Base-by-base conservation (phyloP, 225 moss, liverwort and hornwort species). In the Rhytidiadelphus loreus region DNA sequence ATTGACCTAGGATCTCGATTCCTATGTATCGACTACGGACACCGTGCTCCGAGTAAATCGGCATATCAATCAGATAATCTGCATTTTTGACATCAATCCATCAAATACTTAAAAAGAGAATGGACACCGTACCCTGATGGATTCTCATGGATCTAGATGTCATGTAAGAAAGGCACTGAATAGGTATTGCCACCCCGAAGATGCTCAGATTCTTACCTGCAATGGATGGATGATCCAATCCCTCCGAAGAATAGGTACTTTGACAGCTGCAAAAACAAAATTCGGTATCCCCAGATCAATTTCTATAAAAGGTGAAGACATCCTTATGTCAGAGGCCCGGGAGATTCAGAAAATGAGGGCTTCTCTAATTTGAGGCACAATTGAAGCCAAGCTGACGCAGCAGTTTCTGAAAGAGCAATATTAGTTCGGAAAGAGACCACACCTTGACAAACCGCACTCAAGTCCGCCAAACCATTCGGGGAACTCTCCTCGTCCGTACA, bases 201-300 rank as follows among this genome's bases (percentile, higher is more conserved):
- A 83, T 87, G 82, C 59, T 53, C n/a, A 62, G n/a, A 87, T 64
- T 72, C 81, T 87, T 81, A 96, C 98, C 97, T 98, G 97, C 89
- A 97, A 89, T 80, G 98, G 98, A 89, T 98, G 98, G 88, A 98
- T 96, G 52, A 98, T 98, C 98, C 98, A 98, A 87, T 98, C 98
- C 83, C 96, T 97, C 83, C 98, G 93, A 72, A 98, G 86, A 87
- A 98, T 74, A 63, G 97, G 98, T 53, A 97, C 97, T 52, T 86
- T 91, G 56, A 96, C 96, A 86, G 93, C 98, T 98, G 96, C 90
- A 61, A 88, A 55, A 73, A 73, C 37, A 85, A 73, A 76, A 33
- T 71, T 66, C 73, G 39, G 44, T 78, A 50, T 46, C 41, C 58
- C 70, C 55, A 70, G 56, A 79, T 91, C 84, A 88, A 71, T 66